phyloP scores from a whole-genome alignment of 2,329 filamentous ascomycete species.

The Aphanoascus verrucosus region DNA sequence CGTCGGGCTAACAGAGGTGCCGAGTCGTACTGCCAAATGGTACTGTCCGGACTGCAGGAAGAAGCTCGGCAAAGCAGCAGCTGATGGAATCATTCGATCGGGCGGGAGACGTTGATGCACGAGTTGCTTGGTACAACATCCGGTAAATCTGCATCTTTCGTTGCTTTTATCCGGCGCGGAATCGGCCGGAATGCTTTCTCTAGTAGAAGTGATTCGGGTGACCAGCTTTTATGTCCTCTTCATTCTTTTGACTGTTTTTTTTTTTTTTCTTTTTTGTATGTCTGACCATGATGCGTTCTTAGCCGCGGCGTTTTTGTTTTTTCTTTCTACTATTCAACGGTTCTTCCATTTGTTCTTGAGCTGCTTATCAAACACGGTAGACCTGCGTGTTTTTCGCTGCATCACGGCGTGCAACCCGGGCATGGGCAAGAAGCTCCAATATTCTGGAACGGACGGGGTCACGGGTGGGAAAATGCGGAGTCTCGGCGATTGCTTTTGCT shows the following conservation, averaged over 20 bases:
- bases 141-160: neutral
- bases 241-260: neutral
- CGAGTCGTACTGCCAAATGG: constrained; percentile 53
- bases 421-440: neutral
- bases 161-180: neutral
- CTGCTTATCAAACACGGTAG: neutral
- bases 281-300: neutral
- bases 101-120: constrained; percentile 25
- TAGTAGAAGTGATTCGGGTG: neutral
- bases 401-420: neutral
- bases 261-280: neutral
- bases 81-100: constrained; percentile 32
- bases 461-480: neutral
- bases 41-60: constrained; percentile 53
- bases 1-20: constrained; percentile 47
- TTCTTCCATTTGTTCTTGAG: neutral
- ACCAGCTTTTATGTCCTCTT: neutral
- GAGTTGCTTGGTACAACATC: constrained; percentile 1
- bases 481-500: neutral
- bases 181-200: constrained; percentile 4
- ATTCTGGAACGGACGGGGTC: neutral
- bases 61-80: constrained; percentile 34
- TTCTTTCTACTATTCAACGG: neutral
- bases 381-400: constrained; percentile 4
- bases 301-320: neutral